phyloP scores from a whole-genome alignment of 129 eudicot species.

The Helianthus tuberosus region DNA sequence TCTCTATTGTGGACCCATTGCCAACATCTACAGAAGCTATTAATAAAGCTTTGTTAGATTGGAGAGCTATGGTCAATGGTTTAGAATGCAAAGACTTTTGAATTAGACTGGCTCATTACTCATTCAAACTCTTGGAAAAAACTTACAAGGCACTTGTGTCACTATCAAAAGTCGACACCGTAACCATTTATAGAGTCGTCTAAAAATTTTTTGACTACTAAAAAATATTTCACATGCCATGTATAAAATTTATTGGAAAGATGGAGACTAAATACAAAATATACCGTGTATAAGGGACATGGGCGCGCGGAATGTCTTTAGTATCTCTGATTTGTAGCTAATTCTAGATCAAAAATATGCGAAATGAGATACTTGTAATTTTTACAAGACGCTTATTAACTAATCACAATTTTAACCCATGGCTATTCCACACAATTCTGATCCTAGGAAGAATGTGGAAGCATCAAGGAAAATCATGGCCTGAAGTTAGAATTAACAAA shows the following conservation, averaged over 20 bases:
- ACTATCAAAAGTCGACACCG: slow-evolving; percentile 15
- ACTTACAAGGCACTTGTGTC: slow-evolving; percentile 19
- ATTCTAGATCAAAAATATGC: too few species aligned
- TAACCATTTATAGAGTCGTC: neutral
- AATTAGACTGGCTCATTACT: neutral
- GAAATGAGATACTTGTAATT: too few species aligned
- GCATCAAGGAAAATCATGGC: slow-evolving; percentile 16
- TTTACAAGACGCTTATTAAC: too few species aligned
- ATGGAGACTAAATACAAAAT: neutral
- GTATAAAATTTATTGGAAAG: too few species aligned
- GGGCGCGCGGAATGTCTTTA: too few species aligned
- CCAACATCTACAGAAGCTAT: neutral
- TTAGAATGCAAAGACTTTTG: slow-evolving; percentile 10
- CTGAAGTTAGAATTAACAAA: neutral
- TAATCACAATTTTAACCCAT: too few species aligned
- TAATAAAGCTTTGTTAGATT: neutral
- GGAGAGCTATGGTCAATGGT: slow-evolving; percentile 14
- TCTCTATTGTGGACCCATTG: neutral
- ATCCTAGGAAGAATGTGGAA: neutral
- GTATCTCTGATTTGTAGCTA: too few species aligned
- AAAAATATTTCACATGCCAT: neutral
- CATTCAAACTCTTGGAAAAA: slow-evolving; percentile 15
- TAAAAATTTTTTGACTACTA: neutral
- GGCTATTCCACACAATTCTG: too few species aligned
- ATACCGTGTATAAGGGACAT: too few species aligned